phyloP scores from a whole-genome alignment of 148 eudicot genomes.

The Mesembryanthemum crystallinum region DNA sequence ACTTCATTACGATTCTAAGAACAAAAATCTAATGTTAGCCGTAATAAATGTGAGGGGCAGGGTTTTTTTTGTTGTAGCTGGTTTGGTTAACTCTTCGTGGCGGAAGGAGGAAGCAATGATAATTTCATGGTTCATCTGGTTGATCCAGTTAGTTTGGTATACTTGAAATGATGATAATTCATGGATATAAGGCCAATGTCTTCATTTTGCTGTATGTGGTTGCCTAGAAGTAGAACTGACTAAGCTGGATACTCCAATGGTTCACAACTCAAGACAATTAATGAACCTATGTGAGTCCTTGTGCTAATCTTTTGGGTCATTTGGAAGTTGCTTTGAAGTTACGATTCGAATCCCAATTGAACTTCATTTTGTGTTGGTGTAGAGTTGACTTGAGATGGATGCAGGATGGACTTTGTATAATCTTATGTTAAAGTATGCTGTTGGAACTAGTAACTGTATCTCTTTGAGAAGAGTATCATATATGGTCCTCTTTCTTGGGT shows the following conservation, averaged over 20 bases:
- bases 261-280: not conserved
- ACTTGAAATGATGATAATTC: not conserved
- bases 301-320: not conserved
- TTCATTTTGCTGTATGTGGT: not conserved
- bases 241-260: not conserved
- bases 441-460: too few species aligned
- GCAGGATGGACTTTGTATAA: not conserved
- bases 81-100: not conserved
- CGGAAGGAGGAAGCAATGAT: not conserved
- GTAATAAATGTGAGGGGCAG: not conserved
- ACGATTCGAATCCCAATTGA: not conserved
- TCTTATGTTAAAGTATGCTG: not conserved
- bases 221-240: not conserved
- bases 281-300: not conserved
- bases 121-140: not conserved
- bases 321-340: not conserved
- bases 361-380: not conserved
- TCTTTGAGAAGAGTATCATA: too few species aligned
- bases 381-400: constrained; percentile 8
- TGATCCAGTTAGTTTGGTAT: not conserved
- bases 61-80: not conserved
- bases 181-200: not conserved
- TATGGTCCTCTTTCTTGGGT: too few species aligned
- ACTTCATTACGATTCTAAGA: not conserved
- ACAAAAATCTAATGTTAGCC: too few species aligned